Conservation (phyloP, 2,329 filamentous ascomycete species). For the Atkinsonella texensis region DNA sequence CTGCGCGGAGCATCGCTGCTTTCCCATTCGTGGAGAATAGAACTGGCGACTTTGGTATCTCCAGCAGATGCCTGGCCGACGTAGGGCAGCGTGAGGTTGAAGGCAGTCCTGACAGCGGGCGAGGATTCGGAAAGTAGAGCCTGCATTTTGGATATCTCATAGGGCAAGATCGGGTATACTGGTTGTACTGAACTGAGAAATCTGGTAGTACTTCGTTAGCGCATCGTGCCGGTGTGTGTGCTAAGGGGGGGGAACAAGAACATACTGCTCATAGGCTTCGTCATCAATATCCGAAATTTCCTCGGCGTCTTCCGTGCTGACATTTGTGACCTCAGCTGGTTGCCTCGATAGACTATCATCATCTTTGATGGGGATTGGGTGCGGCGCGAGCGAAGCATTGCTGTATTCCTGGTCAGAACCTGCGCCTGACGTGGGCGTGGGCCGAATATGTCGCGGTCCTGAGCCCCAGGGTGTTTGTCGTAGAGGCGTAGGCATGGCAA, state of each 20-base stretch:
- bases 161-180: slow-evolving; percentile 53
- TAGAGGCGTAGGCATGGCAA: slow-evolving; percentile 26
- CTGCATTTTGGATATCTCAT: slow-evolving; percentile 42
- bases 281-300: slow-evolving; percentile 24
- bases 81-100: slow-evolving; percentile 50
- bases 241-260: not conserved
- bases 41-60: slow-evolving; percentile 32
- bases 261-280: slow-evolving; percentile 33
- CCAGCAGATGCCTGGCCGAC: slow-evolving; percentile 30
- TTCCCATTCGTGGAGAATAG: slow-evolving; percentile 41
- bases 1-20: slow-evolving; percentile 25
- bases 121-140: slow-evolving; percentile 45
- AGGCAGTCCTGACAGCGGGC: slow-evolving; percentile 46
- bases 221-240: not conserved
- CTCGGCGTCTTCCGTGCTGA: slow-evolving; percentile 15
- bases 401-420: slow-evolving; percentile 21
- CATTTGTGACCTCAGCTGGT: slow-evolving; percentile 22
- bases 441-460: slow-evolving; percentile 33
- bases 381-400: slow-evolving; percentile 33
- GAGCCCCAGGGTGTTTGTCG: slow-evolving; percentile 35
- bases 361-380: slow-evolving; percentile 27
- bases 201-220: slow-evolving; percentile 20
- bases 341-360: slow-evolving; percentile 25
- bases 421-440: slow-evolving; percentile 25
- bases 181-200: slow-evolving; percentile 56